These are phyloP conservation scores for Hyphodiscus sp. DNA, from an alignment of 2,329 filamentous ascomycete genomes.

Conservation along the genomic window DNA sequence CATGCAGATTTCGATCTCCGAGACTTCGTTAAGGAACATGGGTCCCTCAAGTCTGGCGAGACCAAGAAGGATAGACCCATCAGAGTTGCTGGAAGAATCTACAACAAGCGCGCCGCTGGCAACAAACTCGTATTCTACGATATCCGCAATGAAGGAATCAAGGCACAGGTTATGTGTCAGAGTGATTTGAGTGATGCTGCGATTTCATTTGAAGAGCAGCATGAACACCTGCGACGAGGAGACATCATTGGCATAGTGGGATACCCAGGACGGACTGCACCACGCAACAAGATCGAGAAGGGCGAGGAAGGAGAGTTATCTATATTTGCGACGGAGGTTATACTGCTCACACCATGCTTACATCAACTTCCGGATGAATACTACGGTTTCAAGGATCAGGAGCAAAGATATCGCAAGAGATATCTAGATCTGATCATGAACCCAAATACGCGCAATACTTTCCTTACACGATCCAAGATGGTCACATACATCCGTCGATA, in stretches of 20 bases:
- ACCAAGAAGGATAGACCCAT: constrained; percentile 68
- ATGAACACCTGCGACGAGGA: constrained; percentile 81
- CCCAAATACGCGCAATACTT: constrained; percentile 73
- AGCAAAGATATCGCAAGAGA: constrained; percentile 86
- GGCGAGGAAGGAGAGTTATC: constrained; percentile 85
- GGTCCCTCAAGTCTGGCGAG: constrained; percentile 82
- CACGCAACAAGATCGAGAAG: constrained; percentile 76
- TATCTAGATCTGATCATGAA: constrained; percentile 96
- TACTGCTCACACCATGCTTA: constrained; percentile 83
- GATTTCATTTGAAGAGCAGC: constrained; percentile 73
- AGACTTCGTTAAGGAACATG: constrained; percentile 73
- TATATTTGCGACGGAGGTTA: constrained; percentile 82
- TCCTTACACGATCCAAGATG: constrained; percentile 81
- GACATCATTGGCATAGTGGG: constrained; percentile 88
- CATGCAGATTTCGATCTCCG: constrained; percentile 75
- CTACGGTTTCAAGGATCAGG: constrained; percentile 92
- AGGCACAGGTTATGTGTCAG: constrained; percentile 90
- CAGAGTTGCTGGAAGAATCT: constrained; percentile 77
- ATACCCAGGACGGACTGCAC: constrained; percentile 77
- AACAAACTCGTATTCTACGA: constrained; percentile 91
- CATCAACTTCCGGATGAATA: constrained; percentile 85
- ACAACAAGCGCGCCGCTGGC: constrained; percentile 76
- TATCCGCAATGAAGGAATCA: constrained; percentile 65
- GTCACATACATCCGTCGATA: constrained; percentile 80
- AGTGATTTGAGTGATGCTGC: constrained; percentile 62